These are phyloP conservation scores for Silene conica DNA, from an alignment of 148 eudicot species.

Conservation along the genomic window DNA sequence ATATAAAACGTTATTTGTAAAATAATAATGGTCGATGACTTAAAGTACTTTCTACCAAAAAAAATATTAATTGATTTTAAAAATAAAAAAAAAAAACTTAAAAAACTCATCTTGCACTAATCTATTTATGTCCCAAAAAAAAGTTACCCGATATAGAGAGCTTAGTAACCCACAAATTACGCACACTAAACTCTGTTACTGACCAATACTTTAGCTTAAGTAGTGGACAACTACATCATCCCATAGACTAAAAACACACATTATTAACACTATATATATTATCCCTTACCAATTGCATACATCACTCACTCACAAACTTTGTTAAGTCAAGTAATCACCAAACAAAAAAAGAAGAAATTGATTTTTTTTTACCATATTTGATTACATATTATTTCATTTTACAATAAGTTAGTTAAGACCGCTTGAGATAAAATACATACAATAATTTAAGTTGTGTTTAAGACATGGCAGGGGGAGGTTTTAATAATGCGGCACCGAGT, in stretches of 20 bases:
- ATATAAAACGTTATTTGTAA: too few species aligned
- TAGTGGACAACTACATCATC: conserved; percentile 12
- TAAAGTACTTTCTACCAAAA: too few species aligned
- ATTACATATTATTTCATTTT: too few species aligned
- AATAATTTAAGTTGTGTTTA: neutral
- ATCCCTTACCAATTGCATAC: neutral
- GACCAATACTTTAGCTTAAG: conserved; percentile 7
- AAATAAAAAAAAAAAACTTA: neutral
- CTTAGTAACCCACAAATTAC: conserved; percentile 3
- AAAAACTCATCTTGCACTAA: neutral
- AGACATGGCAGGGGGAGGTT: conserved; percentile 24
- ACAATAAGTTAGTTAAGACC: too few species aligned
- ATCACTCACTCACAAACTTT: conserved; percentile 4
- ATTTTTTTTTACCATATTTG: too few species aligned
- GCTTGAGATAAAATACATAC: neutral
- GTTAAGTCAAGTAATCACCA: neutral
- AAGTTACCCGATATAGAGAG: conserved; percentile 11
- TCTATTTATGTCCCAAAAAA: neutral
- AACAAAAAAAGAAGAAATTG: too few species aligned
- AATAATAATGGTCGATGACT: too few species aligned
- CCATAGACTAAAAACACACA: conserved; percentile 9
- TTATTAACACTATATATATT: conserved; percentile 4
- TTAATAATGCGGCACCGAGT: neutral
- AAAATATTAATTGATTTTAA: too few species aligned
- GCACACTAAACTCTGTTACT: neutral